Evolutionary conservation across 108 stramenopile species (phyloP).

Genomic region (Pseudonitzschia delicatissima): DNA sequence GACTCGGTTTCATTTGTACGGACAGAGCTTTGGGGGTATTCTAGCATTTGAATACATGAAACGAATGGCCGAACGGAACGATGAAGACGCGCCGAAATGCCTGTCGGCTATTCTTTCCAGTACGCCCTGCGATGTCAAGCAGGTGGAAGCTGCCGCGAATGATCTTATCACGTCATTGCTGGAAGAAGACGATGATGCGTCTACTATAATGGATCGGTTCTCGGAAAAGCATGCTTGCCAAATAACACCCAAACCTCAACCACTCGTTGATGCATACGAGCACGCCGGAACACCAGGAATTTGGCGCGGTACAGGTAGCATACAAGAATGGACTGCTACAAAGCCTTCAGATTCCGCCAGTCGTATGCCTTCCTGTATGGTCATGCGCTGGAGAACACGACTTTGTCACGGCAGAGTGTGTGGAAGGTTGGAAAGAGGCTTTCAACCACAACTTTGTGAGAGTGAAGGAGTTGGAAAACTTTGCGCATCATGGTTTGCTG

Average conservation of each 20-base stretch:
- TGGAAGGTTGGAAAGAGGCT: conserved; percentile 46
- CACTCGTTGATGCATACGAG: conserved; percentile 41
- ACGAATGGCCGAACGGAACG: conserved; percentile 13
- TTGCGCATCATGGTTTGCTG: conserved; percentile 56
- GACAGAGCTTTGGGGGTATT: conserved; percentile 63
- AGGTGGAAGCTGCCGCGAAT: conserved; percentile 30
- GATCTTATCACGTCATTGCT: conserved; percentile 23
- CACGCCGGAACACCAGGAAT: conserved; percentile 38
- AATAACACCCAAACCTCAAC: conserved; percentile 21
- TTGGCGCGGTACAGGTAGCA: conserved; percentile 57
- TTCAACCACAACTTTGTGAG: conserved; percentile 40
- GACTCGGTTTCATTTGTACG: conserved; percentile 57
- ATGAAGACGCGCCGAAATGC: conserved; percentile 18
- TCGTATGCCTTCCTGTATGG: conserved; percentile 26
- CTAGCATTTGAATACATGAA: conserved; percentile 67
- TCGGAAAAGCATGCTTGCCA: conserved; percentile 45
- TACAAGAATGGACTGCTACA: conserved; percentile 40
- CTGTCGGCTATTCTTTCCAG: conserved; percentile 51
- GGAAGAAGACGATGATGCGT: conserved; percentile 15
- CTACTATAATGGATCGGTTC: conserved; percentile 25
- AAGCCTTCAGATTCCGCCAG: conserved; percentile 22
- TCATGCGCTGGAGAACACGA: conserved; percentile 54
- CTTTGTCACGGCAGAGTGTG: conserved; percentile 48
- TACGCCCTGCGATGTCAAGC: conserved; percentile 37
- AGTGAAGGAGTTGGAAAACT: conserved; percentile 32